phyloP scores from a whole-genome alignment of 306 rosid species.

The Vicia sativa region DNA sequence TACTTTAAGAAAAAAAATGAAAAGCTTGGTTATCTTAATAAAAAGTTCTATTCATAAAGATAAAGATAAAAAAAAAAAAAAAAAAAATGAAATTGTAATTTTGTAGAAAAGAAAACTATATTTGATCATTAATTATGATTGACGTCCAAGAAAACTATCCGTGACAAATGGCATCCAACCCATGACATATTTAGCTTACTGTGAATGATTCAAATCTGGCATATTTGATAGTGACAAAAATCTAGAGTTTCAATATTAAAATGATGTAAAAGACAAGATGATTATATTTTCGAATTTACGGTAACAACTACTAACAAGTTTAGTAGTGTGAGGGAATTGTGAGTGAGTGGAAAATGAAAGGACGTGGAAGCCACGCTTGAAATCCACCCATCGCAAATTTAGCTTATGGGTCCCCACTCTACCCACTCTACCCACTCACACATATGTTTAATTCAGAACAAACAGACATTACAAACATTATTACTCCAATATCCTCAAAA shows the following conservation, averaged over 20 bases:
- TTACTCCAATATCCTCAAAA: neutral
- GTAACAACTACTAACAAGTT: neutral
- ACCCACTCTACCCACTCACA: constrained; percentile 34
- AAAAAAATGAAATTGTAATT: no score
- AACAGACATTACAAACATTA: constrained; percentile 14
- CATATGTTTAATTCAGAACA: constrained; percentile 10
- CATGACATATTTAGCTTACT: neutral
- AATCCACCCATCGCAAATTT: constrained; percentile 28
- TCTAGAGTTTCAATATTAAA: constrained; percentile 17
- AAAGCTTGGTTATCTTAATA: no score
- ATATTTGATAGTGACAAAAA: constrained; percentile 9
- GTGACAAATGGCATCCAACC: neutral
- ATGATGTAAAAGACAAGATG: constrained; percentile 5
- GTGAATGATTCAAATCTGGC: constrained; percentile 6
- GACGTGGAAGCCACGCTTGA: constrained; percentile 49
- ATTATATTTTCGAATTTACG: neutral
- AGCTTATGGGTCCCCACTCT: constrained; percentile 32
- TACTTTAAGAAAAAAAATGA: no score
- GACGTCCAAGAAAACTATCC: neutral
- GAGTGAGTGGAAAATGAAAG: constrained; percentile 32
- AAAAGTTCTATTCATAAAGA: no score
- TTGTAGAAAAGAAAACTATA: no score
- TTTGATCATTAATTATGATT: neutral
- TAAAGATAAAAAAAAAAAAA: no score
- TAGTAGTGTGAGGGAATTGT: constrained; percentile 16